Conservation (phyloP, 75 land plant genomes). For the Sequoiadendron giganteum region DNA sequence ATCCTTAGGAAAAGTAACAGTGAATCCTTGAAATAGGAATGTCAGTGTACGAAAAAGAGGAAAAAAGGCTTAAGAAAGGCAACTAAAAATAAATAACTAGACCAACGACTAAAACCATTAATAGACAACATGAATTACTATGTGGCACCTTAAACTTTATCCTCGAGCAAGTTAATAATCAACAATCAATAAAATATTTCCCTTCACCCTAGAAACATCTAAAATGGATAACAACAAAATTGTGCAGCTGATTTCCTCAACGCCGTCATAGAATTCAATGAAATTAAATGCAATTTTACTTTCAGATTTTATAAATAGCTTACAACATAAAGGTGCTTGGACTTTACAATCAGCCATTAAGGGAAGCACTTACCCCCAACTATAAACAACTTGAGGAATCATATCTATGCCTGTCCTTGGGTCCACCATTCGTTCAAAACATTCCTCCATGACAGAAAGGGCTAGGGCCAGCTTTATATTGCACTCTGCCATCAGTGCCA, state of each 20-base stretch:
- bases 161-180: too few relatives aligned
- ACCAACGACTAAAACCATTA: background rate
- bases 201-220: background rate
- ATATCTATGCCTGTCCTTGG: conserved; percentile 77
- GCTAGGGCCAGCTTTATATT: conserved; percentile 72
- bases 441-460: conserved; percentile 74
- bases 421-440: conserved; percentile 82
- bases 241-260: background rate
- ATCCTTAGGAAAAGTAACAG: background rate
- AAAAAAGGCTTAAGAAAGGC: background rate
- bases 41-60: too few relatives aligned
- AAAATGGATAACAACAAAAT: background rate
- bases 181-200: background rate
- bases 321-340: background rate
- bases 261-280: background rate
- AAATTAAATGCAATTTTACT: conserved; percentile 1
- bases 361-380: conserved; percentile 52
- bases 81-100: background rate
- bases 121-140: background rate
- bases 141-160: background rate
- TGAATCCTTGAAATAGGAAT: background rate
- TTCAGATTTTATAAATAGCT: background rate
- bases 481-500: conserved; percentile 67
- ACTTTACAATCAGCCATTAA: background rate
- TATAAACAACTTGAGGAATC: conserved; percentile 79